Base-by-base conservation (phyloP, 306 rosid genomes). In the Delonix regia region DNA sequence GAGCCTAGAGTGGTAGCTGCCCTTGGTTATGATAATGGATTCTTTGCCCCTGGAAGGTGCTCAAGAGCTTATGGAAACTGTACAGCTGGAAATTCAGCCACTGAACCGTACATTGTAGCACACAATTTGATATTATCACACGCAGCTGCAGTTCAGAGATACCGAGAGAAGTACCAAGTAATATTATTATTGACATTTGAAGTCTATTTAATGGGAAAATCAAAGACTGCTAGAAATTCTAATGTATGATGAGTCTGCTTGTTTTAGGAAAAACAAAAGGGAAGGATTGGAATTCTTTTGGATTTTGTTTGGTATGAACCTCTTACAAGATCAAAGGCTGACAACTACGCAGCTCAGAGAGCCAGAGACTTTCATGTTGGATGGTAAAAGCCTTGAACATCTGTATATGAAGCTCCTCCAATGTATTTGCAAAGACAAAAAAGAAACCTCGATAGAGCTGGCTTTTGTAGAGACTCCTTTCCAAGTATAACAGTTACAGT, bases 241-340 rank as follows among this genome's bases (percentile, higher is more conserved):
- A 18, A 69, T 60, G 44, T 7, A 59, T 74, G 47, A 73, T 69
- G 57, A 27, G 9, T 74, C 4, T 80, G 57, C 1, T 86, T 67
- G 51, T 52, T 81, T 64, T 70, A 94, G 98, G 85, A 85, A 83
- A 86, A 64, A 36, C 97, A 92, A 85, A 89, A 89, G 73, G 98
- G 97, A 55, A 85, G 86, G 77, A 87, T 92, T 81, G 97, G 98
- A 7, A 94, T 92, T 73, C 88, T 92, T 21, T 80, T 92, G 88
- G 98, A 94, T 78, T 94, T 94, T 67, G 93, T 90, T 39, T 94
- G 98, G 98, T 92, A 90, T 59, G 98, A 94, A 76, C 92, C 92
- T 81, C 98, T 94, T 78, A 90, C 98, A 25, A 81, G 94, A 81
- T 86, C 91, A 44, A 92, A 90, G 85, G 98, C 97, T 7, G 98